These are phyloP conservation scores for Coix lacrymajobi DNA, from an alignment of 176 grass and related monocot genomes.

Conservation along the genomic window DNA sequence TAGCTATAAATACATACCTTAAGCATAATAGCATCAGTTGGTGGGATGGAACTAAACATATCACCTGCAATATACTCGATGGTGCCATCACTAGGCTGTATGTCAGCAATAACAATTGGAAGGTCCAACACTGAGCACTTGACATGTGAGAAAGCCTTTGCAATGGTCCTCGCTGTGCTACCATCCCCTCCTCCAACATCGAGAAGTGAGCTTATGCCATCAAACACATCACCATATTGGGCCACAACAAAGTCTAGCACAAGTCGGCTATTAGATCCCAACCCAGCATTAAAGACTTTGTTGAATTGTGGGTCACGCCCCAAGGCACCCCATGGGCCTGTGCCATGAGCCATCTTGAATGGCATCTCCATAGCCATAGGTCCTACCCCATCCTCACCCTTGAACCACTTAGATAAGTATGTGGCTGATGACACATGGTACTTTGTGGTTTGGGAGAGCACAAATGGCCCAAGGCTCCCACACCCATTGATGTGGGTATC, in stretches of 20 bases:
- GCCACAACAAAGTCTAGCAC: neutral
- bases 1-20: slow-evolving; percentile 1
- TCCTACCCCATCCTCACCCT: neutral
- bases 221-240: slow-evolving; percentile 13
- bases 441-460: neutral
- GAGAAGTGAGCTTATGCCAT: slow-evolving; percentile 25
- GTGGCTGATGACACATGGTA: neutral
- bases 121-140: slow-evolving; percentile 48
- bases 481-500: neutral
- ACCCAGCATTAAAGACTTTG: neutral
- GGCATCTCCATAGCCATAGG: neutral
- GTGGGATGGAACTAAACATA: too few species aligned
- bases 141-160: slow-evolving; percentile 28
- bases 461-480: neutral
- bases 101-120: slow-evolving; percentile 18
- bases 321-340: too few species aligned
- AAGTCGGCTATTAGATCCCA: slow-evolving; percentile 4
- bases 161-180: slow-evolving; percentile 16
- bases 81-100: too few species aligned
- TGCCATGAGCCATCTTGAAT: slow-evolving; percentile 9
- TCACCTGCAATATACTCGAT: too few species aligned
- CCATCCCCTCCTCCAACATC: slow-evolving; percentile 49
- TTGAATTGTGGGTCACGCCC: too few species aligned
- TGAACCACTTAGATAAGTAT: slow-evolving; percentile 33
- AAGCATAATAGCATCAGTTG: slow-evolving; percentile 16